Conservation (phyloP, 768 basidiomycete genomes). For the Phylloporus scabripes region DNA sequence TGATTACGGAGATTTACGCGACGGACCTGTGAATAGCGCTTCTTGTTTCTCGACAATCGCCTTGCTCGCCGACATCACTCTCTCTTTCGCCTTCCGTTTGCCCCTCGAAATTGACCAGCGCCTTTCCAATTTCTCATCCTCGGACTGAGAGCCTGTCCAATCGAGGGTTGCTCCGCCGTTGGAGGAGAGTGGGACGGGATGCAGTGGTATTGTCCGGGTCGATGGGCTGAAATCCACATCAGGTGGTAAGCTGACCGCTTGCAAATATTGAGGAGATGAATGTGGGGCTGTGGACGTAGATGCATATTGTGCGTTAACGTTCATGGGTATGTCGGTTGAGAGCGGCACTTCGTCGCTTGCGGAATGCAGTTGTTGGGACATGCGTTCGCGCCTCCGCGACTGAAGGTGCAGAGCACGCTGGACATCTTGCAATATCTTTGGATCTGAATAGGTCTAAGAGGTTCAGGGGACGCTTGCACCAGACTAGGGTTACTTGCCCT, state of each 20-base stretch:
- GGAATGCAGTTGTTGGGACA: conserved; percentile 21
- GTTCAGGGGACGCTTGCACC: conserved; percentile 8
- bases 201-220: conserved; percentile 40
- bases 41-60: conserved; percentile 55
- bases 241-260: conserved; percentile 18
- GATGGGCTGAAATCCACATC: conserved; percentile 73
- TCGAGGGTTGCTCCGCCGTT: conserved; percentile 69
- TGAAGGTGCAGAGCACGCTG: conserved; percentile 70
- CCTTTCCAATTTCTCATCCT: conserved; percentile 54
- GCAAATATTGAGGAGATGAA: conserved; percentile 21
- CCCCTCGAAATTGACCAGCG: conserved; percentile 52
- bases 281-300: conserved; percentile 27
- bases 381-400: conserved; percentile 66
- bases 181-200: conserved; percentile 65
- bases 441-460: conserved; percentile 43
- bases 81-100: conserved; percentile 57
- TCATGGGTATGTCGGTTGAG: conserved; percentile 24
- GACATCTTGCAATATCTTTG: conserved; percentile 75
- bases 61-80: conserved; percentile 36
- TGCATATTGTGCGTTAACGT: conserved; percentile 25
- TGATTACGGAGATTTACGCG: conserved; percentile 1
- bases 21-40: conserved; percentile 49
- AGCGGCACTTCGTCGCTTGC: conserved; percentile 18
- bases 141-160: conserved; percentile 56
- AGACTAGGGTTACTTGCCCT: conserved; percentile 46